Percentiles rank a stretch among this genome's conserved stretches.
Conservation (phyloP, 805 yeast species). For the Hanseniaspora meyeri region DNA sequence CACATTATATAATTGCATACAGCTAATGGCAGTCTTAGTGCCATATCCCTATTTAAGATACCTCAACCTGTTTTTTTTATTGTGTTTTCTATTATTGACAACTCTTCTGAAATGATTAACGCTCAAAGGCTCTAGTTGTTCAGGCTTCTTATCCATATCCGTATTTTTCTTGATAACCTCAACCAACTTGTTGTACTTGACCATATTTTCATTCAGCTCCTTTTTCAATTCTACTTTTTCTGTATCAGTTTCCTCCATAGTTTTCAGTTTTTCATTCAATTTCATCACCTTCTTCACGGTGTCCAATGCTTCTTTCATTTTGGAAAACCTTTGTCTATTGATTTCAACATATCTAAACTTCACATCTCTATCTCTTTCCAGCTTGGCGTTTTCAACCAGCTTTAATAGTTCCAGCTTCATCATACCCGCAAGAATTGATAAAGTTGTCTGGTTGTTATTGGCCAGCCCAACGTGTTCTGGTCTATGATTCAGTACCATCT, state of each 20-base stretch:
- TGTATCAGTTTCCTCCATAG: background rate
- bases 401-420: slow-evolving; percentile 9
- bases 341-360: background rate
- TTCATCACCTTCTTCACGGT: background rate
- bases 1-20: slow-evolving; percentile 6
- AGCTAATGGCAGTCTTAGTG: background rate
- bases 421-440: slow-evolving; percentile 12
- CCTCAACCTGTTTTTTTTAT: background rate
- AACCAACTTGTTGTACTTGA: slow-evolving; percentile 1
- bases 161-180: background rate
- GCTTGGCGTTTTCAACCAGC: slow-evolving; percentile 8
- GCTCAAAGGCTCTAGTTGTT: background rate
- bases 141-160: slow-evolving; percentile 4
- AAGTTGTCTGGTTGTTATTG: slow-evolving; percentile 8
- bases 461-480: slow-evolving; percentile 11
- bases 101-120: slow-evolving; percentile 11
- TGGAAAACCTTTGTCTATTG: background rate
- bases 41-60: background rate
- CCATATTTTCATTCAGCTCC: background rate
- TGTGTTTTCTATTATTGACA: background rate
- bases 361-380: slow-evolving; percentile 8
- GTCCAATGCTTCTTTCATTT: slow-evolving; percentile 1
- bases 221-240: background rate
- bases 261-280: background rate
- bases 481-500: slow-evolving; percentile 1